phyloP scores from a whole-genome alignment of 2,329 filamentous ascomycete species.

The Sclerotinia nivalis region DNA sequence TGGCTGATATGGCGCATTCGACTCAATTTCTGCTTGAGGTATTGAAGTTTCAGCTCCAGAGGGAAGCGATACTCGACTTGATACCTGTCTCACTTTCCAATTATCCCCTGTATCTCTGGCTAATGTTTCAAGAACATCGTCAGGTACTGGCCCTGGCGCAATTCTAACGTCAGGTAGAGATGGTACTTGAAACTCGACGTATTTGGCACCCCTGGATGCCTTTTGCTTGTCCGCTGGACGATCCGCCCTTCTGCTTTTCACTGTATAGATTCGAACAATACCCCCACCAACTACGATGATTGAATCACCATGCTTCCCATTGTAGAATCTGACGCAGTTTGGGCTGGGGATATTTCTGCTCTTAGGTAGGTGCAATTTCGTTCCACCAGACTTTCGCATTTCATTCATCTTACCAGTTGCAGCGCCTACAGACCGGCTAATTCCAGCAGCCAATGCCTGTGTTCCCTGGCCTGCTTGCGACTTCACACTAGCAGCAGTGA shows the following conservation, averaged over 20 bases:
- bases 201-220: slow-evolving; percentile 47
- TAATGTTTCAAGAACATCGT: slow-evolving; percentile 37
- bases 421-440: slow-evolving; percentile 70
- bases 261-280: slow-evolving; percentile 61
- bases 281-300: slow-evolving; percentile 68
- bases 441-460: slow-evolving; percentile 70
- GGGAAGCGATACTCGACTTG: slow-evolving; percentile 45
- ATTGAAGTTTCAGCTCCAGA: slow-evolving; percentile 59
- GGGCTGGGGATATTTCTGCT: slow-evolving; percentile 55
- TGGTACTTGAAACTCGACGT: slow-evolving; percentile 63
- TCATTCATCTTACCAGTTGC: slow-evolving; percentile 70
- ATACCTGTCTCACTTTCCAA: slow-evolving; percentile 44
- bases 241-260: slow-evolving; percentile 48
- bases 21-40: slow-evolving; percentile 85
- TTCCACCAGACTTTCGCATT: slow-evolving; percentile 73
- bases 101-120: slow-evolving; percentile 36
- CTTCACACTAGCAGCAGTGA: slow-evolving; percentile 35
- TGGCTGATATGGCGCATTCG: slow-evolving; percentile 90
- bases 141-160: slow-evolving; percentile 55
- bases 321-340: slow-evolving; percentile 66
- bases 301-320: slow-evolving; percentile 59
- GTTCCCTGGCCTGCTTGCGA: slow-evolving; percentile 66
- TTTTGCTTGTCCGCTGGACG: slow-evolving; percentile 57
- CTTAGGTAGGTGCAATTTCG: slow-evolving; percentile 67
- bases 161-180: slow-evolving; percentile 60